Conservation (phyloP, 495 filamentous ascomycete genomes). For the Paragyromitra xinjiangensis region DNA sequence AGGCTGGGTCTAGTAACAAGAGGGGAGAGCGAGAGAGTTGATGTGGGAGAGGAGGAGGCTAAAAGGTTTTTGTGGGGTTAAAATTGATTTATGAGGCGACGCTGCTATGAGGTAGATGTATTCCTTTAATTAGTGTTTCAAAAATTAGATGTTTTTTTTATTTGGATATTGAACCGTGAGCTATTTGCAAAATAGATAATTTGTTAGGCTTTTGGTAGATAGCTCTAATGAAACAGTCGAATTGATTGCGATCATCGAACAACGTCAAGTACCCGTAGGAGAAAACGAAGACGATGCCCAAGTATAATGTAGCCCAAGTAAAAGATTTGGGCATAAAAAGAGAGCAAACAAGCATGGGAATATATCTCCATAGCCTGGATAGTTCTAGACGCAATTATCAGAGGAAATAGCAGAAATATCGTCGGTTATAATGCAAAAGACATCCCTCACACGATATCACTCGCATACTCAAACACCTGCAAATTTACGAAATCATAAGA, state of each 20-base stretch:
- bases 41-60: conserved; percentile 45
- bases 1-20: conserved; percentile 78
- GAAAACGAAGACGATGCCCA: too few relatives aligned
- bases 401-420: too few relatives aligned
- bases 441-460: neutral
- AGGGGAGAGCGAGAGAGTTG: conserved; percentile 59
- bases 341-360: too few relatives aligned
- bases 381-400: too few relatives aligned
- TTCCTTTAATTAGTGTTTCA: neutral
- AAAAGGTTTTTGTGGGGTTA: conserved; percentile 47
- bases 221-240: neutral
- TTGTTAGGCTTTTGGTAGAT: neutral
- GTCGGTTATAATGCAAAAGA: too few relatives aligned
- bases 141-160: neutral
- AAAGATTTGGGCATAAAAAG: too few relatives aligned
- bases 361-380: too few relatives aligned
- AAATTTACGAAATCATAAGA: neutral
- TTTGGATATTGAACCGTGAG: neutral
- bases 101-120: neutral
- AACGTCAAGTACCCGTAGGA: too few relatives aligned
- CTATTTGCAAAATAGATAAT: neutral
- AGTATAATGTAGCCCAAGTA: too few relatives aligned
- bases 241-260: neutral
- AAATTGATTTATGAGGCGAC: neutral
- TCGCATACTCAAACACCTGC: neutral